These are phyloP conservation scores for Dendrostoma leiphaemia DNA, from an alignment of 2,329 filamentous ascomycete genomes.

Conservation along the genomic window DNA sequence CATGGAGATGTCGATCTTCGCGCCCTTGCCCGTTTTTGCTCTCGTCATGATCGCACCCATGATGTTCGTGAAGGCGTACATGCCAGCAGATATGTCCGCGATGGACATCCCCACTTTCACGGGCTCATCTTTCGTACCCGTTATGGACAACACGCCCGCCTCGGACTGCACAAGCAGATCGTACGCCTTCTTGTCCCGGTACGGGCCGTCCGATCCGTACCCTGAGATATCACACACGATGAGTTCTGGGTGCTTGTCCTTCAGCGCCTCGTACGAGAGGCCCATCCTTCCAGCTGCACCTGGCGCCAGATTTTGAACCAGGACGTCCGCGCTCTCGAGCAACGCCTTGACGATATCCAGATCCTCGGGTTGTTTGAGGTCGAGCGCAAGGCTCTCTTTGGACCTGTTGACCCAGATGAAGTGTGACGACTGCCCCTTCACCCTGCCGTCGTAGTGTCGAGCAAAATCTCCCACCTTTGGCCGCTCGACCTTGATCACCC, in stretches of 20 bases:
- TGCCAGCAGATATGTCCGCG: conserved; percentile 52
- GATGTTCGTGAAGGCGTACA: conserved; percentile 51
- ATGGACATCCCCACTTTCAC: conserved; percentile 54
- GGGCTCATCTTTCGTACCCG: conserved; percentile 41
- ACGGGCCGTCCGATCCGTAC: conserved; percentile 50
- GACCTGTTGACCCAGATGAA: conserved; percentile 56
- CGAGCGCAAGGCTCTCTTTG: conserved; percentile 50
- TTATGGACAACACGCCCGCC: conserved; percentile 50
- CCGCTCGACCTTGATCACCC: conserved; percentile 55
- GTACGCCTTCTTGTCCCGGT: conserved; percentile 53
- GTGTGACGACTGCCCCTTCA: conserved; percentile 49
- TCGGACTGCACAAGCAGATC: conserved; percentile 55
- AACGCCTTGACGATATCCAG: conserved; percentile 41
- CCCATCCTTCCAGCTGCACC: conserved; percentile 47
- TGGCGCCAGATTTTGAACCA: conserved; percentile 53
- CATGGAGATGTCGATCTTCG: conserved; percentile 55
- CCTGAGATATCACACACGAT: conserved; percentile 56
- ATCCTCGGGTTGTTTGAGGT: conserved; percentile 44
- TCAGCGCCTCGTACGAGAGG: conserved; percentile 42
- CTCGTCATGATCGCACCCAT: conserved; percentile 49
- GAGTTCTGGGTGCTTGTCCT: conserved; percentile 38
- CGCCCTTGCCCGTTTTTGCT: conserved; percentile 45
- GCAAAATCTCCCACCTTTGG: conserved; percentile 52
- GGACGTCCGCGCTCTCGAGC: conserved; percentile 44
- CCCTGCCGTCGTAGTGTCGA: conserved; percentile 47